These are phyloP conservation scores for Phalaenopsis aphrodite DNA, from an alignment of 106 monocot species.

Conservation along the genomic window DNA sequence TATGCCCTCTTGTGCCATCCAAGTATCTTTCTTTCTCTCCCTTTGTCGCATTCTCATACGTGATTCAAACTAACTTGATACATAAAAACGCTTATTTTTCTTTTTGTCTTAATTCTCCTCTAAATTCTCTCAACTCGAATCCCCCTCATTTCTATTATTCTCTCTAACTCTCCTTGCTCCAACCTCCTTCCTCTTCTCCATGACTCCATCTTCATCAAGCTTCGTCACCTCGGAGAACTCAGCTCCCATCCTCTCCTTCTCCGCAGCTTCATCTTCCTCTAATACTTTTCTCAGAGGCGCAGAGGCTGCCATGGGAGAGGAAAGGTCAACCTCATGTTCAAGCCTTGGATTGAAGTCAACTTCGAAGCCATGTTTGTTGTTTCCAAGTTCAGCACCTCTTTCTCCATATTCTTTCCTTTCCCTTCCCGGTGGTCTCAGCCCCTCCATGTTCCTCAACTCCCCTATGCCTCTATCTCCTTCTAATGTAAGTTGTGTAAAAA, in stretches of 20 bases:
- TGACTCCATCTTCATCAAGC: not conserved
- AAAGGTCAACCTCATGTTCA: not conserved
- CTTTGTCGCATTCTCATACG: not conserved
- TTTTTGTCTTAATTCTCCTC: not conserved
- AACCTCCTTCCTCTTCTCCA: too few relatives aligned
- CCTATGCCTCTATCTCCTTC: constrained; percentile 32
- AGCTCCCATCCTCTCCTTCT: not conserved
- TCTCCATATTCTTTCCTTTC: constrained; percentile 42
- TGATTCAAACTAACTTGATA: not conserved
- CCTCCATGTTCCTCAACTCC: constrained; percentile 41
- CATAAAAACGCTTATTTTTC: not conserved
- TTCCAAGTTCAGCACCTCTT: constrained; percentile 22
- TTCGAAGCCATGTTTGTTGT: constrained; percentile 15
- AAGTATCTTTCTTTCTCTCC: not conserved
- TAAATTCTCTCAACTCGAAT: not conserved
- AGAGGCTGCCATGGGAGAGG: not conserved
- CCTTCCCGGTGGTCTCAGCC: constrained; percentile 48
- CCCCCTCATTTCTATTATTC: not conserved
- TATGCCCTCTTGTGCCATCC: not conserved
- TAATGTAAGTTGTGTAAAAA: constrained; percentile 16
- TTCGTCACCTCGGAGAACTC: not conserved
- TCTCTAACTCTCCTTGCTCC: too few relatives aligned
- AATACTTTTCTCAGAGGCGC: not conserved
- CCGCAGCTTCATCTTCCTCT: not conserved
- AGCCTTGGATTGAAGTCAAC: not conserved